Percentiles rank a stretch among this genome's conserved stretches.
Conservation (phyloP, 345 rosid species). For the Aquilaria sinensis region DNA sequence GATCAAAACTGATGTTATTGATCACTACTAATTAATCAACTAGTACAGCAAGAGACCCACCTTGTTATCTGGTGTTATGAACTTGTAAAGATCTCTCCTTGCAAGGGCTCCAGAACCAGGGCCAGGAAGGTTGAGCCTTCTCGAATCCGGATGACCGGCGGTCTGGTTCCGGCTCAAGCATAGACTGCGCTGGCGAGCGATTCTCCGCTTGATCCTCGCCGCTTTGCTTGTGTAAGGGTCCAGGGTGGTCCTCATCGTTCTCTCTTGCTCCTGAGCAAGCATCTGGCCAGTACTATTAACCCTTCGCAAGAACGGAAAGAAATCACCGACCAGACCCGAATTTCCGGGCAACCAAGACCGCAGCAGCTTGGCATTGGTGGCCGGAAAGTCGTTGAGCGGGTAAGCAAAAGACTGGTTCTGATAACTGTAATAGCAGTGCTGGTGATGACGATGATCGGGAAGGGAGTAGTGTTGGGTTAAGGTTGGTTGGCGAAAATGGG, state of each 20-base stretch:
- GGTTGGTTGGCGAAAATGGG: too few species aligned
- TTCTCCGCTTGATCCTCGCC: constrained; percentile 56
- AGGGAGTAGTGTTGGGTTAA: too few species aligned
- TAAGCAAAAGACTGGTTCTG: constrained; percentile 11
- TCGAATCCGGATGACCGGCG: constrained; percentile 19
- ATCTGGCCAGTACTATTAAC: constrained; percentile 4
- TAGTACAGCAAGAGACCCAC: constrained; percentile 14
- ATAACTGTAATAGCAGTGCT: constrained; percentile 9
- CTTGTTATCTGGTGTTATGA: constrained; percentile 43
- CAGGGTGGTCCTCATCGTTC: constrained; percentile 1
- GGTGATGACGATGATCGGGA: not conserved
- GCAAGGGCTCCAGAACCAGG: not conserved
- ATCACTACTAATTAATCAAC: not conserved
- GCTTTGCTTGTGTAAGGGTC: constrained; percentile 43
- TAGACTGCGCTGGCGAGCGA: constrained; percentile 54
- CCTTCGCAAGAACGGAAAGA: not conserved
- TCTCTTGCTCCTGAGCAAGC: constrained; percentile 19
- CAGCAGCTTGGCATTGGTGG: not conserved
- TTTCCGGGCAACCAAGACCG: constrained; percentile 13
- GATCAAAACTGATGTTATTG: not conserved
- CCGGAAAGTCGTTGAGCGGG: constrained; percentile 1
- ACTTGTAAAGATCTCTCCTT: constrained; percentile 26
- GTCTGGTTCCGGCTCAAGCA: constrained; percentile 23
- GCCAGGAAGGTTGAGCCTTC: constrained; percentile 18
- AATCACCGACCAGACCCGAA: constrained; percentile 10